Evolutionary conservation across 1,284 basidiomycete species (phyloP), one percentile per base, ranked within the genome.

Genomic region (Trichosporon inkin): DNA sequence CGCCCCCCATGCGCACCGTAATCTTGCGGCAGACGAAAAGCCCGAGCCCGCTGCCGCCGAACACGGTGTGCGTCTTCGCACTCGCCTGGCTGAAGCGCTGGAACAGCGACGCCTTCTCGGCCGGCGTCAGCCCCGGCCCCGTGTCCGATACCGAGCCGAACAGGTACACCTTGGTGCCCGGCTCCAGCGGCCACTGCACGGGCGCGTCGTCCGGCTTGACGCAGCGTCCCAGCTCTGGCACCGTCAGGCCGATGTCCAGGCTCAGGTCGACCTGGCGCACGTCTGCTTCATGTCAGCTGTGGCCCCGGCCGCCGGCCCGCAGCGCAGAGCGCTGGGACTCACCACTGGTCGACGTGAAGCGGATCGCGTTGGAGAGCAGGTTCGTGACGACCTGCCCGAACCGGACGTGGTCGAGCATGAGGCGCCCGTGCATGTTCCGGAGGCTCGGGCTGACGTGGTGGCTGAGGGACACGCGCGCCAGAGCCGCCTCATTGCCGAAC

Each of bases 401-500:
- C 16, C 77, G 66, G 2, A 76, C 75, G 0, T 71, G 68, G 62
- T 78, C 77, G 16, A 71, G 69, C 57, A 71, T 72, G 62, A 76
- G 67, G 19, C 51, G 53, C 0, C 51, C 40, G 4, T 56, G 41
- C 3, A 62, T 19, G 4, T 16, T 20, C 2, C 54, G 35, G 35
- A 70, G 54, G 7, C 55, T 61, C 2, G 51, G 24, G 2, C 64
- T 62, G 44, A 70, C 8, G 40, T 6, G 63, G 61, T 19, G 71
- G 53, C 10, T 62, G 60, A 5, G 73, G 56, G 0, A 61, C 51
- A 44, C 73, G 76, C 61, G 79, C 67, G 54, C 71, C 76, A 75
- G 77, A 78, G 47, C 74, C 10, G 76, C 72, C 58, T 79, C 78
- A 56, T 78, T 79, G 53, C 74, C 72, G 68, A 79, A 80, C 55